Evolutionary conservation across 1,284 basidiomycete genomes (phyloP), one percentile per base, ranked within the genome.

Genomic region (Fereydounia khargensis): DNA sequence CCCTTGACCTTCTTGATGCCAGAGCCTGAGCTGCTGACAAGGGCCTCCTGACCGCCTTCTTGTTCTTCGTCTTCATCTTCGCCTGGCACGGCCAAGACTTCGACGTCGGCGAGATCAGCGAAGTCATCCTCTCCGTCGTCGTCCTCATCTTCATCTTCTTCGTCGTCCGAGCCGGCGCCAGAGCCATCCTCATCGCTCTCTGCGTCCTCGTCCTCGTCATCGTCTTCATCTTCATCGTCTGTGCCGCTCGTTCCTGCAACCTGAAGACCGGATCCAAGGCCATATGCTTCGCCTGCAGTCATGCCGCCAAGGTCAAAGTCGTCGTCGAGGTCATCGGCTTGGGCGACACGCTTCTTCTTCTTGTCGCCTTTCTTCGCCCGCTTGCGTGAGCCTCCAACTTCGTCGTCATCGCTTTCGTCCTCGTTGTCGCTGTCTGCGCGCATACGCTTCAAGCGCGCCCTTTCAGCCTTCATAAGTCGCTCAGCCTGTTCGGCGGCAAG

Each of bases 281-380:
- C 68, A 30, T 71, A 71, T 5, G 54, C 64, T 20, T 71, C 58
- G 22, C 54, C 59, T 13, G 60, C 67, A 6, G 65, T 64, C 41
- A 54, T 47, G 20, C 66, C 66, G 25, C 65, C 68, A 8, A 69
- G 46, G 24, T 68, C 67, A 49, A 91, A 94, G 76, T 96, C 92
- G 70, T 96, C 92, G 13, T 92, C 92, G 33, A 97, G 78, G 74
- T 97, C 94, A 76, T 97, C 94, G 7, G 78, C 82, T 47, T 81
- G 77, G 0, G 77, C 75, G 19, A 25, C 82, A 82, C 69, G 83
- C 65, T 81, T 44, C 48, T 57, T 54, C 28, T 45, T 50, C 28
- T 40, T 37, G 23, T 37, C 39, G 9, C 20, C 38, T 33, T 39
- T 66, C 13, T 54, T 48, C 40, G 42, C 50, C 24, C 74, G 73